Base-by-base conservation (phyloP, 2,329 filamentous ascomycete genomes). In the Zymoseptoria crescenta region DNA sequence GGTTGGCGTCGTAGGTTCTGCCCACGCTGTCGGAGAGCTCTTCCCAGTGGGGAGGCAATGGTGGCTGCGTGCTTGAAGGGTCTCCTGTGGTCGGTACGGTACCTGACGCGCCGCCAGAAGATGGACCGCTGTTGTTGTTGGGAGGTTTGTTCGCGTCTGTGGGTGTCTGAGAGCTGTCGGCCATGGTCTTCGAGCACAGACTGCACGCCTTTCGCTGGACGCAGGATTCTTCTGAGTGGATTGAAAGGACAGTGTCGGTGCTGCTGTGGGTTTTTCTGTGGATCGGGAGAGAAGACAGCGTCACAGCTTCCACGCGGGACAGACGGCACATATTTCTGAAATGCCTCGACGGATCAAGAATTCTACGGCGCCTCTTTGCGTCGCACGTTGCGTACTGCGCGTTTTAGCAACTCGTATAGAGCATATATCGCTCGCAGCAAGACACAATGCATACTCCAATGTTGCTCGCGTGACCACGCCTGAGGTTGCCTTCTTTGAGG, bases 11-110 rank as follows among this genome's bases (percentile, higher is more conserved):
- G 35, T 53, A 59, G 19, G 50, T 54, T 48, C 35, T 56, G 28
- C 53, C 57, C 3, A 49, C 30, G 53, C 13, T 24, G 35, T 52
- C 20, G 27, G 50, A 28, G 45, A 59, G 8, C 30, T 24, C 48
- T 56, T 59, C 53, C 53, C 57, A 59, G 21, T 41, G 52, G 9
- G 49, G 28, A 45, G 48, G 53, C 49, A 59, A 20, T 27, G 51
- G 8, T 30, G 51, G 16, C 27, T 13, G 21, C 51, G 51, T 52
- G 24, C 5, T 16, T 4, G 35, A 13, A 45, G 3, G 35, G 35
- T 16, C 35, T 13, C 13, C 13, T 2, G 10, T 45, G 35, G 4
- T 2, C 10, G 35, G n/a, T 7, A 1, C n/a, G 35, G 35, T 45
- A 45, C 10, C 4, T 16, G 16, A 13, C 4, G 35, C 16, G 35